Conservation (phyloP, 768 basidiomycete species). For the Tephrocybe sp. region DNA sequence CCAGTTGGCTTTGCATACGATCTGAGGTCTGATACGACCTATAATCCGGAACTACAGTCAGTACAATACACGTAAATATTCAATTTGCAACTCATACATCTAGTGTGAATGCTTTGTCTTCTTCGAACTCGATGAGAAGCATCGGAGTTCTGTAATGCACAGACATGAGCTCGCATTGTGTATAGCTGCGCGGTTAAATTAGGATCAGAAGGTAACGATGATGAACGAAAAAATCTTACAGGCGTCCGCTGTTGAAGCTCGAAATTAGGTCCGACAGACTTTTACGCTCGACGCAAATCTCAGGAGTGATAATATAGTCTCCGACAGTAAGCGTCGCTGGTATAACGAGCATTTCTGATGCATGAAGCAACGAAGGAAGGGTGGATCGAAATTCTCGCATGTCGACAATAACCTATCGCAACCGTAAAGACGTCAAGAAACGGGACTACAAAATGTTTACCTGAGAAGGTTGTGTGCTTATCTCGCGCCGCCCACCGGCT, state of each 20-base stretch:
- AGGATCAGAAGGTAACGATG: neutral
- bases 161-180: constrained; percentile 97
- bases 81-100: constrained; percentile 47
- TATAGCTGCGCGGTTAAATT: constrained; percentile 56
- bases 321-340: constrained; percentile 93
- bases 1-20: constrained; percentile 58
- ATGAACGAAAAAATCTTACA: constrained; percentile 54
- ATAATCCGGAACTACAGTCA: neutral
- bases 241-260: constrained; percentile 89
- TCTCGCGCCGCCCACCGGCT: constrained; percentile 78
- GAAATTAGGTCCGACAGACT: constrained; percentile 89
- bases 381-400: constrained; percentile 96
- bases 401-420: constrained; percentile 83
- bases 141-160: constrained; percentile 93
- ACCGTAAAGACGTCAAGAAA: neutral
- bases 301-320: constrained; percentile 93
- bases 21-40: constrained; percentile 68
- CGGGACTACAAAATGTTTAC: constrained; percentile 29
- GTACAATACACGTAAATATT: neutral
- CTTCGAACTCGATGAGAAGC: constrained; percentile 94
- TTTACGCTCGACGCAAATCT: constrained; percentile 96
- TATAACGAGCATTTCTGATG: constrained; percentile 72
- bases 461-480: constrained; percentile 62
- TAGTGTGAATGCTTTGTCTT: constrained; percentile 91
- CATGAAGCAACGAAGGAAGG: constrained; percentile 86